Evolutionary conservation across 177 flowering plant genomes (phyloP).

Genomic region (Vitis hybrid): DNA sequence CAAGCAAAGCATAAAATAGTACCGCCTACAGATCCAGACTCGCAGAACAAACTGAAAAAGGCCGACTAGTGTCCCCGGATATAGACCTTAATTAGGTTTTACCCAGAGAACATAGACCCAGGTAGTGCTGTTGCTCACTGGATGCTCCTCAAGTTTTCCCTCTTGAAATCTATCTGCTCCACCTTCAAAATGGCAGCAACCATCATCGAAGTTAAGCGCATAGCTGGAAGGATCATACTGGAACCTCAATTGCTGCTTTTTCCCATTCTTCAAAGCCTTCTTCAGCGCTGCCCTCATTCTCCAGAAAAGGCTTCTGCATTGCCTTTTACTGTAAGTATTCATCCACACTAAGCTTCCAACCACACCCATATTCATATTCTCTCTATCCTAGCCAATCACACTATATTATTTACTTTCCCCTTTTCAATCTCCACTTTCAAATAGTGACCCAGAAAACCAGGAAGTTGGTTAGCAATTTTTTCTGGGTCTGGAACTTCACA

Average conservation of each 20-base stretch:
- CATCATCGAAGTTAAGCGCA: constrained; percentile 50
- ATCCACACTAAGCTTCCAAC: constrained; percentile 21
- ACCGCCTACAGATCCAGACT: neutral
- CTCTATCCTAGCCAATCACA: no score
- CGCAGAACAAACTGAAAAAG: no score
- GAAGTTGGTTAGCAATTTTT: no score
- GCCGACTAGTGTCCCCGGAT: neutral
- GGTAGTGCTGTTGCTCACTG: constrained; percentile 1
- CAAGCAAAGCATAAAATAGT: neutral
- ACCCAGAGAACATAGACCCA: constrained; percentile 34
- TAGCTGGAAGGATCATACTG: constrained; percentile 56
- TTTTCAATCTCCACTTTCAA: no score
- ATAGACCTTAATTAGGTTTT: neutral
- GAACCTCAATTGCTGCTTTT: constrained; percentile 26
- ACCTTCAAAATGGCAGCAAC: constrained; percentile 12
- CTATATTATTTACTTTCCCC: no score
- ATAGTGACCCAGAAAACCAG: no score
- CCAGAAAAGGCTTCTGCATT: constrained; percentile 42
- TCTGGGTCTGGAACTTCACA: no score
- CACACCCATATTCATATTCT: constrained; percentile 23
- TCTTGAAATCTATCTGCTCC: constrained; percentile 2
- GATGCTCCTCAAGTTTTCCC: constrained; percentile 4
- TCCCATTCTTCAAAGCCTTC: constrained; percentile 29
- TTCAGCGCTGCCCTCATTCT: constrained; percentile 40
- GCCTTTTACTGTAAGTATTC: constrained; percentile 32